Conservation (phyloP, 768 basidiomycete genomes). For the Lactarius sp. region DNA sequence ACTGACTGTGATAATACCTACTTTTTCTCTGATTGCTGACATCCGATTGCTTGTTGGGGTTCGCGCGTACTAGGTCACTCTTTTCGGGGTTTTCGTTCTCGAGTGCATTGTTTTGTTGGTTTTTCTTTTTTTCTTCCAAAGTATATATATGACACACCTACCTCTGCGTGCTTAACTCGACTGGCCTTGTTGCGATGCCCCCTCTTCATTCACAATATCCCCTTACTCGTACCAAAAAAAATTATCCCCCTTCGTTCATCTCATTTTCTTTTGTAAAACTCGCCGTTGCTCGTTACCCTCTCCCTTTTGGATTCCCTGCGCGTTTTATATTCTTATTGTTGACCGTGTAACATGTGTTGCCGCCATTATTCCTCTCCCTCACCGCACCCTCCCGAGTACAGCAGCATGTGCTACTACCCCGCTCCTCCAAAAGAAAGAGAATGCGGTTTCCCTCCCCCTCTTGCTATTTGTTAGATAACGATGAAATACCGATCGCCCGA, state of each 20-base stretch:
- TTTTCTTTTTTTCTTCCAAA: neutral
- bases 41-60: constrained; percentile 12
- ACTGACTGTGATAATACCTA: constrained; percentile 11
- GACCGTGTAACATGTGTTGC: constrained; percentile 17
- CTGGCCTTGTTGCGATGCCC: neutral
- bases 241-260: neutral
- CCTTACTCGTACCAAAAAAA: neutral
- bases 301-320: constrained; percentile 9
- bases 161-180: neutral
- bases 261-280: neutral
- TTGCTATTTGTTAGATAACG: neutral
- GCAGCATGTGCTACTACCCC: neutral
- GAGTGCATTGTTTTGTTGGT: constrained; percentile 2
- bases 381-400: neutral
- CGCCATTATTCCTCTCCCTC: neutral
- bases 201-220: neutral
- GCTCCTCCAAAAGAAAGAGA: neutral
- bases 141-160: constrained; percentile 4
- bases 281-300: neutral
- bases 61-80: neutral
- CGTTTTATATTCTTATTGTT: constrained; percentile 23
- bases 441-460: neutral
- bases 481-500: neutral
- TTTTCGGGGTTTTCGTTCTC: constrained; percentile 11
- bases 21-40: neutral